These are phyloP conservation scores for Calonectria honghensis DNA, from an alignment of 2,329 filamentous ascomycete species.

Conservation along the genomic window DNA sequence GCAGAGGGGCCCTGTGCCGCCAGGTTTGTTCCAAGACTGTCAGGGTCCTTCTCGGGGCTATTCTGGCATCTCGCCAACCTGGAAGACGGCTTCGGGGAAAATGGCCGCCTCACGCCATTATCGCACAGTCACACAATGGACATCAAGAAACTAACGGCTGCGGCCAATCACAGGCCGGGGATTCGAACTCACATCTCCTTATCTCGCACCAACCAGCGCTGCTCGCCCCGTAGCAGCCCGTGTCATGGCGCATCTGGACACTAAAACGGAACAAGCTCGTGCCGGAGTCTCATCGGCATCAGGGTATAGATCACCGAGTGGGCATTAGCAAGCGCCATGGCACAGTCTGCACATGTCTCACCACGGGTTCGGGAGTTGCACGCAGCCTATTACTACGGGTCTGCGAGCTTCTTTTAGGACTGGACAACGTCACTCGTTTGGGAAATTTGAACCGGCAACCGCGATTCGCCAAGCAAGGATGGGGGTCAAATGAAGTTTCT, in stretches of 20 bases:
- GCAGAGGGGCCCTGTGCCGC: slow-evolving; percentile 12
- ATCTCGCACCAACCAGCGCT: slow-evolving; percentile 64
- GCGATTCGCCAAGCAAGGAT: slow-evolving; percentile 37
- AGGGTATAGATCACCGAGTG: slow-evolving; percentile 52
- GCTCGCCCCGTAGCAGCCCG: slow-evolving; percentile 41
- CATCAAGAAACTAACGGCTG: slow-evolving; percentile 63
- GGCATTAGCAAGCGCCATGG: slow-evolving; percentile 50
- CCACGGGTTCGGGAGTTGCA: slow-evolving; percentile 52
- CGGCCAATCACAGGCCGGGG: slow-evolving; percentile 61
- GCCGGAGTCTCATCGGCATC: slow-evolving; percentile 50
- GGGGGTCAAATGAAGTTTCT: slow-evolving; percentile 36
- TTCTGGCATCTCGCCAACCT: slow-evolving; percentile 32
- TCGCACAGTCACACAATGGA: slow-evolving; percentile 61
- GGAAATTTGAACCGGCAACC: slow-evolving; percentile 50
- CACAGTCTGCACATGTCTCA: slow-evolving; percentile 53
- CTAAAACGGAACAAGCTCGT: slow-evolving; percentile 56
- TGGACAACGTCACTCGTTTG: slow-evolving; percentile 54
- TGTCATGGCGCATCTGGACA: slow-evolving; percentile 38
- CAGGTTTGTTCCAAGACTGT: slow-evolving; percentile 31
- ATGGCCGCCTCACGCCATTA: slow-evolving; percentile 51
- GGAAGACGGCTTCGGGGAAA: slow-evolving; percentile 32
- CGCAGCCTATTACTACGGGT: slow-evolving; percentile 44
- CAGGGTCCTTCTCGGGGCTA: slow-evolving; percentile 24
- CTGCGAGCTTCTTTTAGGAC: slow-evolving; percentile 49
- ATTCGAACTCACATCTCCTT: slow-evolving; percentile 57